These are phyloP conservation scores for Russula abietina DNA, from an alignment of 768 basidiomycete genomes.

Conservation along the genomic window DNA sequence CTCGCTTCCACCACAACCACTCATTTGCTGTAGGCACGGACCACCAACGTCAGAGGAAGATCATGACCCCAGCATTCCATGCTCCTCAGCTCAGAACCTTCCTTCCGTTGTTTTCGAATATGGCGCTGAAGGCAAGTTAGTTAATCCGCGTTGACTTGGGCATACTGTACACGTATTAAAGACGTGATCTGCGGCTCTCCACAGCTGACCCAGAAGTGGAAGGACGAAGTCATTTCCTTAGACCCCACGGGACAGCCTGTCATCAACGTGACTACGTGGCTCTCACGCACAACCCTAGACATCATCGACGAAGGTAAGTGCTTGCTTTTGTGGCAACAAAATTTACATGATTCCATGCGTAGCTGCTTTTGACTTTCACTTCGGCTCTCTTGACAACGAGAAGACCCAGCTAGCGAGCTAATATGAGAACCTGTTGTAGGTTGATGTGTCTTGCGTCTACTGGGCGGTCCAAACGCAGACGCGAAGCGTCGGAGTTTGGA, in stretches of 20 bases:
- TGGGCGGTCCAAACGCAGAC: too few relatives aligned
- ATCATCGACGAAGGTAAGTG: constrained; percentile 28
- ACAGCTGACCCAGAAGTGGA: constrained; percentile 30
- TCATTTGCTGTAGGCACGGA: constrained; percentile 19
- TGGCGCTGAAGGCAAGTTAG: constrained; percentile 12
- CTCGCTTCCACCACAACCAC: background rate
- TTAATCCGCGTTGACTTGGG: background rate
- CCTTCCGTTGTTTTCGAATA: constrained; percentile 27
- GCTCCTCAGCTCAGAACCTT: constrained; percentile 28
- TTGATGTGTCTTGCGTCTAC: background rate
- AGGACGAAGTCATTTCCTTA: constrained; percentile 23
- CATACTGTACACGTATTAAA: background rate
- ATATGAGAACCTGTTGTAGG: constrained; percentile 21
- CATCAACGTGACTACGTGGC: constrained; percentile 27
- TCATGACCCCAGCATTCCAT: constrained; percentile 31
- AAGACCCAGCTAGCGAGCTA: constrained; percentile 3
- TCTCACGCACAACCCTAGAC: constrained; percentile 28
- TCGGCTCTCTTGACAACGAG: constrained; percentile 19
- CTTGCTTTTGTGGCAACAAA: background rate
- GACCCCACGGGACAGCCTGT: constrained; percentile 6
- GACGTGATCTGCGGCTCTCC: background rate
- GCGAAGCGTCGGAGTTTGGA: too few relatives aligned
- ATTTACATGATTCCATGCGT: background rate
- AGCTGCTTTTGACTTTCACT: constrained; percentile 24
- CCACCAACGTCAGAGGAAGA: constrained; percentile 28